Evolutionary conservation across 2,329 filamentous ascomycete species (phyloP), one percentile per base, ranked within the genome.

Genomic region (Pseudogymnoascus sp.): DNA sequence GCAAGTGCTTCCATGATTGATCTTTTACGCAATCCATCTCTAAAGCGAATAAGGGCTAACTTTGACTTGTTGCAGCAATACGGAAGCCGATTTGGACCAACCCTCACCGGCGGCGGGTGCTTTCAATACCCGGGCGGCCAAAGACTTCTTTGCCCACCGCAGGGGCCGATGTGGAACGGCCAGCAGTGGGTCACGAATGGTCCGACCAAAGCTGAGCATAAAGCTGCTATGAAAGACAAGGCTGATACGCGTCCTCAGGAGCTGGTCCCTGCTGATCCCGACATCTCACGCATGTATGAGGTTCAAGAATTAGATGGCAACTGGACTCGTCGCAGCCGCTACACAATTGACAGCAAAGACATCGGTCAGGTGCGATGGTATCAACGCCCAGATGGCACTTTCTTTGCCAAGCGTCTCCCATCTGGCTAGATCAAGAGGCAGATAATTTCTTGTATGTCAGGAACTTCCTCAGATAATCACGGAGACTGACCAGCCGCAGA

Each of bases 141-240:
- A 55, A 55, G 48, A 55, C 17, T 21, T 55, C 29, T 55, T 9
- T 55, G n/a, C 48, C 48, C 48, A 55, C 29, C 48, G n/a, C 48
- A 55, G 15, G 48, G 48, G 48, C 61, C 59, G 44, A 36, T 61
- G 25, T 44, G 61, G 61, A 44, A 63, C 42, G 36, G 58, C 15
- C 84, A 87, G 76, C 83, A 86, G 67, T 84, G 86, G 70, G 83
- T 85, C 73, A 85, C 85, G 2, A 77, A 79, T 17, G 84, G 87
- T 68, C 80, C 84, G 66, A 80, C 85, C 72, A 80, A 59, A 39
- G 38, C 58, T 39, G 58, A 38, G 58, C 58, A 59, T 59, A n/a
- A 38, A n/a, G 35, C 38, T 41, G 58, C 33, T 59, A 59, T 59
- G 33, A 59, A 59, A 41, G 58, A 38, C 58, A 59, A 59, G 58